A percentile compares a stretch with the other conserved stretches of the same genome.
Conservation (phyloP, 768 basidiomycete genomes). For the Astraeus odoratus region DNA sequence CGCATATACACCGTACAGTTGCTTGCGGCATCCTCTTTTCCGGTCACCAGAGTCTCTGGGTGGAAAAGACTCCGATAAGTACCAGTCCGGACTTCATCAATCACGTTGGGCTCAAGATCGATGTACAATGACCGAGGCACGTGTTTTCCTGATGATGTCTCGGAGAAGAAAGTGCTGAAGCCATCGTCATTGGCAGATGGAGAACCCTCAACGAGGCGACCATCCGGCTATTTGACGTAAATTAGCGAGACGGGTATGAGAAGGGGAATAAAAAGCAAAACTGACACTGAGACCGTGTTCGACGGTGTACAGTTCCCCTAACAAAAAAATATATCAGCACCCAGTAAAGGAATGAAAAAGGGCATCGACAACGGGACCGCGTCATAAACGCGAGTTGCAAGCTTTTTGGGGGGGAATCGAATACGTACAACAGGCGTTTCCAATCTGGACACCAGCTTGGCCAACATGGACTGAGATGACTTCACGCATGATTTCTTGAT, state of each 20-base stretch:
- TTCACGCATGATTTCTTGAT: constrained; percentile 66
- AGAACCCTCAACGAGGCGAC: constrained; percentile 77
- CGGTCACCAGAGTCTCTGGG: constrained; percentile 96
- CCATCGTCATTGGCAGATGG: constrained; percentile 76
- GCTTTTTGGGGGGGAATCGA: not conserved
- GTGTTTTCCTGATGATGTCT: constrained; percentile 93
- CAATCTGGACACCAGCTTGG: constrained; percentile 96
- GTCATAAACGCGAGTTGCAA: constrained; percentile 12
- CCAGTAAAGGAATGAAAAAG: not conserved
- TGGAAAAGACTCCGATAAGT: constrained; percentile 97
- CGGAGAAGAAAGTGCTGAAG: constrained; percentile 99
- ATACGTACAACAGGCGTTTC: constrained; percentile 95
- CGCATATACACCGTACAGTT: constrained; percentile 74
- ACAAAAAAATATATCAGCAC: constrained; percentile 17
- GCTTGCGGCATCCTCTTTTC: constrained; percentile 99
- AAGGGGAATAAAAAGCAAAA: constrained; percentile 3
- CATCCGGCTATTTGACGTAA: constrained; percentile 69
- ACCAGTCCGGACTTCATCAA: constrained; percentile 95
- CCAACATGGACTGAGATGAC: constrained; percentile 98
- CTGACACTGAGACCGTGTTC: constrained; percentile 94
- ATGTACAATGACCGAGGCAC: constrained; percentile 97
- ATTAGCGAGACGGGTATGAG: constrained; percentile 12
- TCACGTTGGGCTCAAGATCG: constrained; percentile 94
- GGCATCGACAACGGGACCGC: not conserved
- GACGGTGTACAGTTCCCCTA: constrained; percentile 98